phyloP scores from a whole-genome alignment of 495 filamentous ascomycete genomes.

The Cetradonia linearis region DNA sequence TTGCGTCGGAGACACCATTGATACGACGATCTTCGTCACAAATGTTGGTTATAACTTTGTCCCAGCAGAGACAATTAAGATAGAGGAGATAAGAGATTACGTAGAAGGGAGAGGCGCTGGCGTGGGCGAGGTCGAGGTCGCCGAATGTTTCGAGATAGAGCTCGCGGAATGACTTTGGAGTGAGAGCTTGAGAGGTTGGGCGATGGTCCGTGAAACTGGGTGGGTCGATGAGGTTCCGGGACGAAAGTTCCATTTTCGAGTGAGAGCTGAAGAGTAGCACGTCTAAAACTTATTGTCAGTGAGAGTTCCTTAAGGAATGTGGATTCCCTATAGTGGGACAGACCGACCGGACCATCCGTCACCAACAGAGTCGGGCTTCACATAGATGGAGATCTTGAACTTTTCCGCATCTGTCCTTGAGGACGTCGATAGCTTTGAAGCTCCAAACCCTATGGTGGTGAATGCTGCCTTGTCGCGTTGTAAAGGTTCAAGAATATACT shows the following conservation, averaged over 20 bases:
- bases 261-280: slow-evolving; percentile 25
- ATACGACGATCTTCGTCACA: slow-evolving; percentile 25
- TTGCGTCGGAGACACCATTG: slow-evolving; percentile 25
- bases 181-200: slow-evolving; percentile 6
- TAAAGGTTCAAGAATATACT: slow-evolving; percentile 23
- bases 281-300: neutral
- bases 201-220: slow-evolving; percentile 20
- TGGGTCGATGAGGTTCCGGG: slow-evolving; percentile 23
- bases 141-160: slow-evolving; percentile 25
- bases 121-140: slow-evolving; percentile 14
- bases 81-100: slow-evolving; percentile 21
- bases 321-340: neutral
- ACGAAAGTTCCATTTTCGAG: slow-evolving; percentile 20
- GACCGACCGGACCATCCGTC: slow-evolving; percentile 26
- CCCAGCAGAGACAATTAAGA: slow-evolving; percentile 27
- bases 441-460: slow-evolving; percentile 23
- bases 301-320: neutral
- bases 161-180: slow-evolving; percentile 24
- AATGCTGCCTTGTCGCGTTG: slow-evolving; percentile 23
- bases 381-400: slow-evolving; percentile 25
- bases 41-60: slow-evolving; percentile 24
- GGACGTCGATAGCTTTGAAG: slow-evolving; percentile 9
- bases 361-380: slow-evolving; percentile 17
- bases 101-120: slow-evolving; percentile 22
- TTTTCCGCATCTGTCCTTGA: slow-evolving; percentile 23